Percentiles rank a stretch among this genome's conserved stretches.
phyloP scores from a whole-genome alignment of 73 alveolate species.

The Breviolum minutum region DNA sequence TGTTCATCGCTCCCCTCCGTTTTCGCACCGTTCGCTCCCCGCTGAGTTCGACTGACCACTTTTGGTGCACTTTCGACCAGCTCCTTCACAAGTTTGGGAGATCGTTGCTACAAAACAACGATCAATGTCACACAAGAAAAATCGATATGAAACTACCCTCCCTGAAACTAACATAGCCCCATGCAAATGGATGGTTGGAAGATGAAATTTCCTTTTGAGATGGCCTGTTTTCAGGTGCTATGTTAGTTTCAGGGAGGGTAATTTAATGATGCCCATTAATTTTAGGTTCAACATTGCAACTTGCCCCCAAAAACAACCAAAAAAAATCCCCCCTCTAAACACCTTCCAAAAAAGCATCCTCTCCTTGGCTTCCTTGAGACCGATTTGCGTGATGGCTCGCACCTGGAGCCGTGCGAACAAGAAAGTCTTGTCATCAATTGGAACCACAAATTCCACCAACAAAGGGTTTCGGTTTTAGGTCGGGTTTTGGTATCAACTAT shows the following conservation, averaged over 20 bases:
- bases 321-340: background rate
- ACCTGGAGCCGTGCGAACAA: background rate
- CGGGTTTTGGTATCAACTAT: too few relatives aligned
- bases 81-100: background rate
- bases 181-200: too few relatives aligned
- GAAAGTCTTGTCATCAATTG: too few relatives aligned
- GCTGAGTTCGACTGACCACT: background rate
- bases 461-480: too few relatives aligned
- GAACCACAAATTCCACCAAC: too few relatives aligned
- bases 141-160: background rate
- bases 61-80: slow-evolving; percentile 69
- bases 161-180: too few relatives aligned
- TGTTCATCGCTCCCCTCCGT: background rate
- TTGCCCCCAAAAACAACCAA: background rate
- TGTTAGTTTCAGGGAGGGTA: too few relatives aligned
- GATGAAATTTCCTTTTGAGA: too few relatives aligned
- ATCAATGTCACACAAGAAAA: background rate
- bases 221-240: too few relatives aligned
- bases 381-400: slow-evolving; percentile 25
- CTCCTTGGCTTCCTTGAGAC: slow-evolving; percentile 61
- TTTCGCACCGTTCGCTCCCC: background rate
- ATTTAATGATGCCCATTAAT: background rate
- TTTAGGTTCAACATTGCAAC: too few relatives aligned
- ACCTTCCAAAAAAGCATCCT: background rate
- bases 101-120: background rate